Conservation (phyloP, 2,329 filamentous ascomycete species). For the Gaeumannomyces tritici region DNA sequence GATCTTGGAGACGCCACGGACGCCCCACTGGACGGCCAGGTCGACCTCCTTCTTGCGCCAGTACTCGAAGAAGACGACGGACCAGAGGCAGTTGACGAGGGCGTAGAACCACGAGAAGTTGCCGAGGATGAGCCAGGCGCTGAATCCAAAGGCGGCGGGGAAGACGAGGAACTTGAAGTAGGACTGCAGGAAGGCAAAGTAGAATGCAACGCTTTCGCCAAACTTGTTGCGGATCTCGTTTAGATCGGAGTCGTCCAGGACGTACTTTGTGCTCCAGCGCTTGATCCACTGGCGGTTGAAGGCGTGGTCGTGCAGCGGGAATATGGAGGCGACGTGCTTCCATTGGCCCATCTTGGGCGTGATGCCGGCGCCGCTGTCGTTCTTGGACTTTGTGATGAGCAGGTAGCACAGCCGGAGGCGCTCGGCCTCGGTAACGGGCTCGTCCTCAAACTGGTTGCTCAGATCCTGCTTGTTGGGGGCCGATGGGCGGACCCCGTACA, state of each 20-base stretch:
- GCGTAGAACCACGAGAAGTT: slow-evolving; percentile 64
- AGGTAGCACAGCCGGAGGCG: slow-evolving; percentile 80
- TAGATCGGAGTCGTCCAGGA: slow-evolving; percentile 56
- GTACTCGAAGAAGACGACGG: slow-evolving; percentile 66
- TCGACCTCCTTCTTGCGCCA: slow-evolving; percentile 72
- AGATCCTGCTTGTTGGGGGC: slow-evolving; percentile 64
- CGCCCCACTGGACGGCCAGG: slow-evolving; percentile 62
- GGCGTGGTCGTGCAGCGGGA: slow-evolving; percentile 67
- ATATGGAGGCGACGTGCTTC: slow-evolving; percentile 62
- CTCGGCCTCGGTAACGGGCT: slow-evolving; percentile 82
- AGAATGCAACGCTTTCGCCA: slow-evolving; percentile 64
- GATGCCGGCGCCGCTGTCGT: slow-evolving; percentile 65
- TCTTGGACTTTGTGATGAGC: slow-evolving; percentile 63
- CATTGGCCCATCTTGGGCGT: slow-evolving; percentile 58
- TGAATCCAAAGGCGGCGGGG: slow-evolving; percentile 57
- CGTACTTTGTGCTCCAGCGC: slow-evolving; percentile 62
- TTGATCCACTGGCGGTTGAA: slow-evolving; percentile 72
- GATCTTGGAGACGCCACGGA: slow-evolving; percentile 57
- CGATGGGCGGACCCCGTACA: slow-evolving; percentile 73
- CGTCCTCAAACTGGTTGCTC: slow-evolving; percentile 53
- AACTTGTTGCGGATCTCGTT: slow-evolving; percentile 59
- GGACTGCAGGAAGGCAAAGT: slow-evolving; percentile 73
- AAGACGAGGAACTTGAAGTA: slow-evolving; percentile 65
- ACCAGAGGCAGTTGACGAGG: slow-evolving; percentile 57
- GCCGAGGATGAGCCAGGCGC: slow-evolving; percentile 58